Base-by-base conservation (phyloP, 352 stramenopile genomes). In the Phytophthora meadii region DNA sequence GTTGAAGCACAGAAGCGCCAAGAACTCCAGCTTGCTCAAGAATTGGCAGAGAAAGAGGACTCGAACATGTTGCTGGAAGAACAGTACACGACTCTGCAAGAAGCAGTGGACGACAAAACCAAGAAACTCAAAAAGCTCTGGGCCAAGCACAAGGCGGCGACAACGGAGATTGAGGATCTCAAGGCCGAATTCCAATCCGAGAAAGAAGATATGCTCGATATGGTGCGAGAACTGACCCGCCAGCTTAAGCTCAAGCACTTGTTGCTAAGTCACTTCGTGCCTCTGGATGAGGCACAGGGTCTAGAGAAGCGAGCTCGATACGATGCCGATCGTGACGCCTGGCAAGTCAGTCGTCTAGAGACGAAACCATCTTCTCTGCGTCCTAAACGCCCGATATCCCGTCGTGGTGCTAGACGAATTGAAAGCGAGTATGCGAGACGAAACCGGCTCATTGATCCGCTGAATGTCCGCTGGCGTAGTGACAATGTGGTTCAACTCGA, bases 211-310 rank as follows among this genome's bases (percentile, higher is more conserved):
- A 97, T 98, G 86, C 84, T 99, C 19, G 92, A 98, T 50, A 97
- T 91, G 4, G 97, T 99, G 37, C 87, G 97, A 10, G 89, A 98
- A 62, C 81, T 99, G 37, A 97, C 90, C 17, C 86, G 90, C 22
- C 92, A 98, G 63, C 67, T 98, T 39, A 98, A 99, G 76, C 84
- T 99, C 27, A 98, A 99, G 71, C 87, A 98, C 32, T 65, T 98
- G 19, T 62, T 98, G 22, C 75, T 98, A 39, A 78, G 74, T 5
- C 84, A 96, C 32, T 98, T 98, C 70, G 89, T 94, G 44, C 87
- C 85, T 11, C 55, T 87, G 17, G 81, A 93, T 53, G 78, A 90
- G 8, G 82, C 76, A 4, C 88, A 77, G 9, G 66, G 86, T 44
- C 72, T 96, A 10, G 88, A 98, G 45, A 91, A 87, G 37, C 82